Base-by-base conservation (phyloP, 495 filamentous ascomycete genomes). In the Hypoxylon perforatum region DNA sequence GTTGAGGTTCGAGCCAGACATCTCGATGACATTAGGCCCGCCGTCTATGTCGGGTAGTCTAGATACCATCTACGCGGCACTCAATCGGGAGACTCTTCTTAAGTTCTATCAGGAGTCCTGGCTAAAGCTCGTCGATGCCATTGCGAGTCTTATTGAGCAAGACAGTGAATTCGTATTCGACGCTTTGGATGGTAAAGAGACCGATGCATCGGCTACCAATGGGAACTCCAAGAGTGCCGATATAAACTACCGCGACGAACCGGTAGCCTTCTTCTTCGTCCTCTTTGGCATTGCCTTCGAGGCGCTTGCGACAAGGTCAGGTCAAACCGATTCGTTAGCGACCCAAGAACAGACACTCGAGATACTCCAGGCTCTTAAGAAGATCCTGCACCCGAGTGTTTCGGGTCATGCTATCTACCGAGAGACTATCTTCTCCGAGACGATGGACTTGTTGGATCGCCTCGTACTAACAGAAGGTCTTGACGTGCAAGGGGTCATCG, bases 191-290 rank as follows among this genome's bases (percentile, higher is more conserved):
- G 92, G 92, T 35, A 97, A 94, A 75, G 86, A 88, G 52, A 79
- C 85, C 10, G 78, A 86, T 19, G 76, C 72, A 1, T 71, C 82
- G 4, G 74, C 80, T 25, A 68, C 78, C 2, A 85, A 88, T 72
- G 87, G 80, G 3, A 73, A 76, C 11, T 75, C 79, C 2, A 84
- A 82, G 53, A 81, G 79, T 1, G 85, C 86, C 12, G 90, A 92
- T 66, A 98, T 99, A 76, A 97, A 97, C 72, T 98, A 98, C 72
- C 92, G 95, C 17, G 94, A 97, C 72, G 96, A 99, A 73, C 95
- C 95, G 0, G 93, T 97, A 14, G 95, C 95, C 0, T 99, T 99
- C 82, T 99, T 99, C 78, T 99, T 99, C 69, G 93, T 99, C 9
- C 84, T 99, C 0, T 99, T 97, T 70, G 95, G 95, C 21, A 89